Base-by-base conservation (phyloP, 2,329 filamentous ascomycete genomes). In the Alternaria conjuncta region DNA sequence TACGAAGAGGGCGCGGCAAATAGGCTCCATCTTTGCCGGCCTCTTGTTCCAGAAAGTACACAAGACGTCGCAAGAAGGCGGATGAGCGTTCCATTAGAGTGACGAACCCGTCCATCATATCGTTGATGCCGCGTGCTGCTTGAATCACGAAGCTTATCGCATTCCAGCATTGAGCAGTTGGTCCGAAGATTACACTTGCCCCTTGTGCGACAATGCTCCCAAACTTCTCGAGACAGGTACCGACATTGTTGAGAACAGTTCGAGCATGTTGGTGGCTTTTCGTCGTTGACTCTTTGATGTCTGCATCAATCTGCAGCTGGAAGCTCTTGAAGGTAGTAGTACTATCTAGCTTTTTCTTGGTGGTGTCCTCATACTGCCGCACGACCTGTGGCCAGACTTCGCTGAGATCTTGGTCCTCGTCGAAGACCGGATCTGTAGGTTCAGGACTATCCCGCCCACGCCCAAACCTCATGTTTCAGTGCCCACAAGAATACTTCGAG, bases 81-180 rank as follows among this genome's bases (percentile, higher is more conserved):
- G 60, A 49, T 9, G 58, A 66, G 20, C 66, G 64, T 26, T 69
- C 68, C 68, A 70, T 70, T 4, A 70, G 13, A 25, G 23, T 61
- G 9, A 68, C 45, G n/a, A 69, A 69, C 9, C 63, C 66, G 5
- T 67, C 66, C 4, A 70, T 51, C 13, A 69, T 46, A 2, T 60
- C 58, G 5, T 15, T 45, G 9, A 60, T 60, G 15, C 41, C 23
- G 26, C 57, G 55, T 10, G 46, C 62, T 5, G 60, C 61, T 43
- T 56, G 46, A 9, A 67, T 45, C 9, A 70, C 57, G 36, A 70
- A 63, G 18, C 59, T 70, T 15, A 70, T 65, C 0, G 66, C 68
- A 26, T 67, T 70, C 65, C 65, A 70, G 20, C 66, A 70, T 43
- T 69, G 66, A 4, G 56, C 50, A n/a, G 50, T 32, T 15, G 61